Conservation (phyloP, 202 grass and related monocot genomes). For the Cymbopogon flexuosus region DNA sequence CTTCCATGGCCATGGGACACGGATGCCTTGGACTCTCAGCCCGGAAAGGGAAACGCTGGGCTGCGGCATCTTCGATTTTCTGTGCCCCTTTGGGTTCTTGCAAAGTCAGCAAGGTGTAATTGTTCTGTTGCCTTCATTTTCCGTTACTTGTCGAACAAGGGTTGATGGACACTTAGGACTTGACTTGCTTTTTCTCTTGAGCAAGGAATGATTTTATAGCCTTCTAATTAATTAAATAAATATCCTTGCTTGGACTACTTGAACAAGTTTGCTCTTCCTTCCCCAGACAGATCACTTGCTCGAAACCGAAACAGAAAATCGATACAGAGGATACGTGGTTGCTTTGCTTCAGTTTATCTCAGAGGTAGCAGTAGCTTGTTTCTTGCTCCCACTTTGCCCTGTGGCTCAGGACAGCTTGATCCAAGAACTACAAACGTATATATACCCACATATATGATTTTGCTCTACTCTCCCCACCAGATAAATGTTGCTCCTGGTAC, state of each 20-base stretch:
- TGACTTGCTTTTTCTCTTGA: not conserved
- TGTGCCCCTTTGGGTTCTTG: not conserved
- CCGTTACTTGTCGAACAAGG: not conserved
- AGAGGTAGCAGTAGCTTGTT: constrained; percentile 16
- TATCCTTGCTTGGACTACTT: constrained; percentile 25
- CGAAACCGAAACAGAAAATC: not conserved
- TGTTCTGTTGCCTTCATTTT: not conserved
- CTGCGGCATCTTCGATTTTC: not conserved
- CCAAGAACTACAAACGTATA: not conserved
- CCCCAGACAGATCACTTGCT: not conserved
- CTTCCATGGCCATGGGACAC: not conserved
- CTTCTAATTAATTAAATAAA: not conserved
- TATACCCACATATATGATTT: not conserved
- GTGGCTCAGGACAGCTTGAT: constrained; percentile 7
- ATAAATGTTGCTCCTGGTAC: not conserved
- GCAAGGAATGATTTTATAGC: not conserved
- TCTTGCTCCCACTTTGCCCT: not conserved
- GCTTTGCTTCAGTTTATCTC: not conserved
- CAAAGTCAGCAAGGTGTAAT: not conserved
- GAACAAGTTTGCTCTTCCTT: constrained; percentile 16
- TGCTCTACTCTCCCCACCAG: not conserved
- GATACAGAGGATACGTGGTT: not conserved
- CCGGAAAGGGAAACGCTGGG: not conserved
- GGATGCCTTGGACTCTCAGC: constrained; percentile 26
- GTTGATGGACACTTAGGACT: not conserved